Evolutionary conservation across 2,329 filamentous ascomycete species (phyloP).

Genomic region (Nemania sp.): DNA sequence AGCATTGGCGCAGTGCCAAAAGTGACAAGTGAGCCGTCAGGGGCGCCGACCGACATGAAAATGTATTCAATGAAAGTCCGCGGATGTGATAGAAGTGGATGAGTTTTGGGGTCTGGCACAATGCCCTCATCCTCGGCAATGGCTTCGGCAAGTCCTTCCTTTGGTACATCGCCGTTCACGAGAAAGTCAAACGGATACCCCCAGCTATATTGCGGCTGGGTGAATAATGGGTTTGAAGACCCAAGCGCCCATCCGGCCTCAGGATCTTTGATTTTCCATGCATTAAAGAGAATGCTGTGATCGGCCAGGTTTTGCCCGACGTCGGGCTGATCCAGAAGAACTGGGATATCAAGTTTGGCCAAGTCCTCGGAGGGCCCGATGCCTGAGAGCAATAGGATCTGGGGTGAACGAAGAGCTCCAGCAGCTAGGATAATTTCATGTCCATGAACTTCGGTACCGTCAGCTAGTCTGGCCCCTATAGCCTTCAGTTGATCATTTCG

Average conservation of each 20-base stretch:
- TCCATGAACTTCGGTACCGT: constrained; percentile 15
- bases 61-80: constrained; percentile 26
- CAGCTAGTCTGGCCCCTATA: background rate
- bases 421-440: constrained; percentile 15
- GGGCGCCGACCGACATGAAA: constrained; percentile 19
- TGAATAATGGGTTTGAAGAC: constrained; percentile 43
- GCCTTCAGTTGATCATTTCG: background rate
- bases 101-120: constrained; percentile 35
- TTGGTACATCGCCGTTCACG: constrained; percentile 36
- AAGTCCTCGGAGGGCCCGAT: background rate
- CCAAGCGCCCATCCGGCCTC: constrained; percentile 38
- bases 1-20: constrained; percentile 32
- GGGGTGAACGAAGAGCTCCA: constrained; percentile 7
- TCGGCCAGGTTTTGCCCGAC: background rate
- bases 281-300: background rate
- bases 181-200: constrained; percentile 47
- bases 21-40: constrained; percentile 21
- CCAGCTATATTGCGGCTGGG: constrained; percentile 42
- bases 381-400: constrained; percentile 14
- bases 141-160: constrained; percentile 39
- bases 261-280: constrained; percentile 5
- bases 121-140: constrained; percentile 43
- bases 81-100: constrained; percentile 40
- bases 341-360: background rate
- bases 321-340: constrained; percentile 1